phyloP scores from a whole-genome alignment of 345 rosid genomes.

The Hypericum androsaemum region DNA sequence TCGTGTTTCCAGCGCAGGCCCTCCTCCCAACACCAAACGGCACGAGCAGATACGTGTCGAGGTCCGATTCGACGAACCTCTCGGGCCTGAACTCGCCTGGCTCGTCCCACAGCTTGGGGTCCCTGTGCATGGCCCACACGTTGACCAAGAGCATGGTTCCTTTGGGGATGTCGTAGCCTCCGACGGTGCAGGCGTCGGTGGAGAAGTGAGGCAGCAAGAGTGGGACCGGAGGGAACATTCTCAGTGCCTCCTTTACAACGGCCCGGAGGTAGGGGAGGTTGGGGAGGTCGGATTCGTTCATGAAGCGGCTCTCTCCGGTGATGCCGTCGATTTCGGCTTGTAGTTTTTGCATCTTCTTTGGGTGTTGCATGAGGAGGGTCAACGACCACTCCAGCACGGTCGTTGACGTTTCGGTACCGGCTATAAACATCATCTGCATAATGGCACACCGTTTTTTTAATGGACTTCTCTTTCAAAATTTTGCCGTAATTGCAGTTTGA shows the following conservation, averaged over 20 bases:
- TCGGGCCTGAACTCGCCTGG: neutral
- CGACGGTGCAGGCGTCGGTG: neutral
- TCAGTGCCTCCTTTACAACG: neutral
- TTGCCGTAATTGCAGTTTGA: no score
- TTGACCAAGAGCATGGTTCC: neutral
- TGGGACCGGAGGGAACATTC: neutral
- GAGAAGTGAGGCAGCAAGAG: neutral
- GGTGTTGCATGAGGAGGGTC: neutral
- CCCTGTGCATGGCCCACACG: slow-evolving; percentile 1
- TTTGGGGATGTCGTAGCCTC: neutral
- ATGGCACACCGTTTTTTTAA: no score
- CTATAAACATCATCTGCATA: neutral
- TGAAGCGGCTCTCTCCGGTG: neutral
- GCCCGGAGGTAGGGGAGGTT: neutral
- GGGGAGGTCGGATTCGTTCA: neutral
- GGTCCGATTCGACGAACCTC: neutral
- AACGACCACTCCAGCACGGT: neutral
- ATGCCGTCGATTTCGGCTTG: neutral
- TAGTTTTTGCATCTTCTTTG: neutral
- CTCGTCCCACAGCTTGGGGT: neutral
- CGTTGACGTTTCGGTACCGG: neutral
- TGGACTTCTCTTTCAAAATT: no score
- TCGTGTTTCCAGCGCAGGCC: no score
- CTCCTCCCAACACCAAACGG: no score
- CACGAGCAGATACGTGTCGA: no score